These are phyloP conservation scores for Epichloe coenophiala DNA, from an alignment of 2,329 filamentous ascomycete species.

Conservation along the genomic window DNA sequence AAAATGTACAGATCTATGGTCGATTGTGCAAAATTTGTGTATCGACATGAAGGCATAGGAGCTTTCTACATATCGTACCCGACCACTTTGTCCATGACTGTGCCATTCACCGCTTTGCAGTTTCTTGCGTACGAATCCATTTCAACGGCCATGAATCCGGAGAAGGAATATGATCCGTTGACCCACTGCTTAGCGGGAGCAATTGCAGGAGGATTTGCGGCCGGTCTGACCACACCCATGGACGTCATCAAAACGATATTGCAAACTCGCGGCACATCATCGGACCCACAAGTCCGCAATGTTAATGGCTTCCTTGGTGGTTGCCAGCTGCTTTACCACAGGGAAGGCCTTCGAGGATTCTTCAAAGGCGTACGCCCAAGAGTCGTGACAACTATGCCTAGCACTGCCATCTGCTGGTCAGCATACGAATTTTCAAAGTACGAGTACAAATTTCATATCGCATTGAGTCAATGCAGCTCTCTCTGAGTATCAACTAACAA, in stretches of 20 bases:
- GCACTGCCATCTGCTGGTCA: conserved; percentile 98
- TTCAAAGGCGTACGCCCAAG: conserved; percentile 86
- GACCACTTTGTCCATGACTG: conserved; percentile 95
- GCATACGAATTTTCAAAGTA: conserved; percentile 58
- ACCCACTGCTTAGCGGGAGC: conserved; percentile 91
- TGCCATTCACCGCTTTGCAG: conserved; percentile 92
- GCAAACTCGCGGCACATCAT: conserved; percentile 77
- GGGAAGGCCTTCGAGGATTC: conserved; percentile 78
- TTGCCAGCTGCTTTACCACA: conserved; percentile 65
- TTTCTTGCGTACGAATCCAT: conserved; percentile 97
- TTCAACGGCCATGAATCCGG: conserved; percentile 83
- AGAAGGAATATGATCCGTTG: conserved; percentile 74
- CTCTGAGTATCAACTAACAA: not conserved
- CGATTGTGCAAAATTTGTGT: conserved; percentile 81
- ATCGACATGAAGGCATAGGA: conserved; percentile 70
- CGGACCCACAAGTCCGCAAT: conserved; percentile 68
- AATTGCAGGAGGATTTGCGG: conserved; percentile 83
- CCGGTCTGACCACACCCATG: conserved; percentile 86
- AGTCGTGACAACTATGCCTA: conserved; percentile 93
- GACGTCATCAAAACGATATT: conserved; percentile 97
- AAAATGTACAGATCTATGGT: conserved; percentile 71
- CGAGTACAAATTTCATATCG: conserved; percentile 54
- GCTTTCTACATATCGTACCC: conserved; percentile 99
- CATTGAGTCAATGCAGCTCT: conserved; percentile 55
- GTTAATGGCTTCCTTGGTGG: conserved; percentile 73